Evolutionary conservation across 495 filamentous ascomycete genomes (phyloP), one percentile per base, ranked within the genome.

Genomic region (Trichocladium antarcticum): DNA sequence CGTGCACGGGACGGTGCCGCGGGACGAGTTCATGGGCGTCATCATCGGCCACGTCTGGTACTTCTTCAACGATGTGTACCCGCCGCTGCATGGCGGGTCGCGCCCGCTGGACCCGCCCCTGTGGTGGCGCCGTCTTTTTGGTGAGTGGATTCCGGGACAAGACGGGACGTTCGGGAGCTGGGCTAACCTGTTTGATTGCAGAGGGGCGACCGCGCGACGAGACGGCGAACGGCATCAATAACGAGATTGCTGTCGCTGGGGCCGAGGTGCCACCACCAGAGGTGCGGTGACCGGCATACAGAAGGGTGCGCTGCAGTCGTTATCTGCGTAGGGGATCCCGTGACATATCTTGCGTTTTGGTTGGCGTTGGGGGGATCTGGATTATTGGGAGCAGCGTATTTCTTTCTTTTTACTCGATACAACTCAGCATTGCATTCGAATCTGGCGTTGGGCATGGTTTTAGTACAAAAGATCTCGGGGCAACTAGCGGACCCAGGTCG

Each of bases 1-100:
- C 12, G 69, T 97, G 57, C 89, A 96, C 67, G 83, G 85, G 10
- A 84, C 74, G 1, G 70, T 95, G 28, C 92, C 92, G 11, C 94
- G 93, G 74, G 92, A 98, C 66, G 92, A 98, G 71, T 80, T 98
- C 49, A 85, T 88, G 68, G 92, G 92, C 6, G 84, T 95, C 14
- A 77, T 89, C 6, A 86, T 97, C 42, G 92, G 92, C 3, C 92
- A 98, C 68, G 76, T 97, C 27, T 98, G 89, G 85, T 98, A 97
- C 63, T 98, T 94, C 71, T 97, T 97, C 70, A 84, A 80, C 42
- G 92, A 98, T 59, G 88, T 98, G 14, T 98, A 95, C 63, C 92
- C 92, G 6, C 82, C 87, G 22, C 75, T 96, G 39, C 84, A 95
- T 64, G 79, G 81, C 53, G 89, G 88, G 22, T 82, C 83, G 37